Conservation (phyloP, 148 eudicot species). For the Linanthus parryae region DNA sequence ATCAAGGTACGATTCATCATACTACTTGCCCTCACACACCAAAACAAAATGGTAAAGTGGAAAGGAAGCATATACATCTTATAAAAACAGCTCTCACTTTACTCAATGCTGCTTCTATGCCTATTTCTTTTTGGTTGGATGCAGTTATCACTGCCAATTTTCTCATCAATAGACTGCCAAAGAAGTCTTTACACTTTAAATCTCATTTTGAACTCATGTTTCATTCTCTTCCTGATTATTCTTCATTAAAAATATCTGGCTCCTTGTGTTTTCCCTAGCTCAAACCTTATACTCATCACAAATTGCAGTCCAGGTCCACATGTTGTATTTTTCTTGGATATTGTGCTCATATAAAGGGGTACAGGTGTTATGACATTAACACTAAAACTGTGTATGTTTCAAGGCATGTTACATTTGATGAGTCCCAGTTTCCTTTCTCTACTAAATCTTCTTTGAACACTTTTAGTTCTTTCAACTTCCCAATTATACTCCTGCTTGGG, state of each 20-base stretch:
- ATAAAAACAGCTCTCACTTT: too few relatives aligned
- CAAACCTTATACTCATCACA: neutral
- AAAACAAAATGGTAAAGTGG: too few relatives aligned
- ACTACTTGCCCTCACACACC: too few relatives aligned
- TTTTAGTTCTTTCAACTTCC: too few relatives aligned
- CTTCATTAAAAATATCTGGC: neutral
- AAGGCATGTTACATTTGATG: neutral
- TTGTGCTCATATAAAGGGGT: neutral
- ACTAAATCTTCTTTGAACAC: neutral
- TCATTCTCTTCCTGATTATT: neutral
- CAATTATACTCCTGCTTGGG: too few relatives aligned
- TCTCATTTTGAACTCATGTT: neutral
- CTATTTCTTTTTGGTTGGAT: too few relatives aligned
- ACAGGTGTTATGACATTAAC: neutral
- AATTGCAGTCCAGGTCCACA: neutral
- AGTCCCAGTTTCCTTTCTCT: neutral
- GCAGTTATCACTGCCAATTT: too few relatives aligned
- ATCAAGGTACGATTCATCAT: too few relatives aligned
- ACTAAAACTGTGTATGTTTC: neutral
- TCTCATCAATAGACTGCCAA: neutral
- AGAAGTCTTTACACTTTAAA: neutral
- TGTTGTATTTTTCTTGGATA: neutral
- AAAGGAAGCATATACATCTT: too few relatives aligned
- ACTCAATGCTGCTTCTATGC: too few relatives aligned
- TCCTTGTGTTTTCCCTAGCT: neutral